Evolutionary conservation across 768 basidiomycete species (phyloP), one percentile per base, ranked within the genome.

Genomic region (Auricularia cornea): DNA sequence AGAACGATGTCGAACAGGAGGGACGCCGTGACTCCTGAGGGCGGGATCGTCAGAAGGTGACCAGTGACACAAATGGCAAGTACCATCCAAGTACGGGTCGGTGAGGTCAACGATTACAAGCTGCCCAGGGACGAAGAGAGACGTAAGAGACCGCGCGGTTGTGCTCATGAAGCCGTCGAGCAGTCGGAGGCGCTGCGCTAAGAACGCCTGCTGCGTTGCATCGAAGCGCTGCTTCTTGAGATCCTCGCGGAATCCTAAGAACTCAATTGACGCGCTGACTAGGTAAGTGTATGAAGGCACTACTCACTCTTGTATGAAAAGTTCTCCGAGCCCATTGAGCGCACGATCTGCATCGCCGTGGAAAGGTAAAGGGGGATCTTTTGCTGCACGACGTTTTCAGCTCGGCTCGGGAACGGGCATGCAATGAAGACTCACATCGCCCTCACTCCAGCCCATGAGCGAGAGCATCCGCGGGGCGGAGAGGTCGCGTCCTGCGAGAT

Each of bases 21-120:
- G 11, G 54, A 28, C 8, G 54, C 54, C 6, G 20, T 29, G 10
- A 57, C 18, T 29, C 54, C 54, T 57, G 14, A 26, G 28, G 4
- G 29, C 12, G n/a, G n/a, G 29, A 10, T 20, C 30, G 14, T 57
- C 18, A 48, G 20, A n/a, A n/a, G n/a, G n/a, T n/a, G n/a, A n/a
- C n/a, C n/a, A n/a, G n/a, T n/a, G n/a, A n/a, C n/a, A n/a, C n/a
- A n/a, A n/a, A n/a, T n/a, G n/a, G n/a, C n/a, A n/a, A n/a, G n/a
- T n/a, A n/a, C 54, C 54, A 30, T 90, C 89, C 10, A 89, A 80
- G 66, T 90, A 90, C 0, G 89, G 86, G 62, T 89, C 89, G 0
- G 89, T 88, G 0, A 89, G 75, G 65, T 90, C 89, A 3, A 89
- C 70, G 14, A 90, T 85, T 0, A 86, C 88, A 3, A 90, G 65